Conservation (phyloP, 805 yeast species). For the Debaryomyces tyrocola region DNA sequence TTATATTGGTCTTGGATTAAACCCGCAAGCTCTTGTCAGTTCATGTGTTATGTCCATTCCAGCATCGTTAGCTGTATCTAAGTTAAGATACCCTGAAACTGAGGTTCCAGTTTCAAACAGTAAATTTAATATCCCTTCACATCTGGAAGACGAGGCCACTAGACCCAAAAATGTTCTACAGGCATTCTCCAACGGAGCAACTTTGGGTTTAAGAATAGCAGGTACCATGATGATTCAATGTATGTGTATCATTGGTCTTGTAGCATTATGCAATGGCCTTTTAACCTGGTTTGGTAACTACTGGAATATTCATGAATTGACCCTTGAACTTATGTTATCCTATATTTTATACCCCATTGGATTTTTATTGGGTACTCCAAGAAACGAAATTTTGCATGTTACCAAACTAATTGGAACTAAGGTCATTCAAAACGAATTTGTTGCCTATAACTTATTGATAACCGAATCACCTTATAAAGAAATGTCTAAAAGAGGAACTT, state of each 20-base stretch:
- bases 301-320: conserved; percentile 56
- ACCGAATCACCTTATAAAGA: conserved; percentile 43
- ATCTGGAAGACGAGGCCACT: conserved; percentile 29
- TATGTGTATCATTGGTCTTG: conserved; percentile 61
- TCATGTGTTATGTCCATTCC: conserved; percentile 72
- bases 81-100: conserved; percentile 58
- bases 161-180: conserved; percentile 52
- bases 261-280: conserved; percentile 54
- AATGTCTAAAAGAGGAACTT: conserved; percentile 50
- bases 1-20: conserved; percentile 62
- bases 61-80: conserved; percentile 59
- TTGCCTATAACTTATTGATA: conserved; percentile 47
- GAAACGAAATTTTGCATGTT: conserved; percentile 49
- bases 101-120: conserved; percentile 55
- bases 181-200: conserved; percentile 59
- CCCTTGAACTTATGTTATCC: conserved; percentile 56
- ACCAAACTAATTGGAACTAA: conserved; percentile 55
- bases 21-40: conserved; percentile 61
- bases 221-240: conserved; percentile 57
- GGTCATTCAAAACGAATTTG: conserved; percentile 62
- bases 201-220: conserved; percentile 57
- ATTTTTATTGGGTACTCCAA: conserved; percentile 57
- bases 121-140: conserved; percentile 47
- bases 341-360: conserved; percentile 61
- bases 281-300: conserved; percentile 61